phyloP scores from a whole-genome alignment of 1,139 yeast species.

The Nakaseomyces kungkrabaensis region DNA sequence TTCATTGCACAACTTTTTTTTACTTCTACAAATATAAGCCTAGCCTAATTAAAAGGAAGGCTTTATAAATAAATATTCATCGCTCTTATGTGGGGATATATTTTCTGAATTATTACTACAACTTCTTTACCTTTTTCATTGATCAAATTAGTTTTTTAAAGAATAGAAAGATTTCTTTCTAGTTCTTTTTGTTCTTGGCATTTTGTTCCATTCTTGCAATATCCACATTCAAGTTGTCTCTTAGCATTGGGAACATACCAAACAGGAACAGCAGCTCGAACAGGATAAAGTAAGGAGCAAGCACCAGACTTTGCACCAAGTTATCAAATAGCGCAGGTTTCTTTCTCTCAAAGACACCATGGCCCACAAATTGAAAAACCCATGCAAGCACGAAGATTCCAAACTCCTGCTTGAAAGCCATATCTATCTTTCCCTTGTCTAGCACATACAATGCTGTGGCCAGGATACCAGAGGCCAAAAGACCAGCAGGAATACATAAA shows the following conservation, averaged over 20 bases:
- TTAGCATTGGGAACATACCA: conserved; percentile 54
- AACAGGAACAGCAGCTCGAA: conserved; percentile 63
- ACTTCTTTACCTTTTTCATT: no score
- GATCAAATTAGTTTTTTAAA: no score
- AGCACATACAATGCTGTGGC: conserved; percentile 22
- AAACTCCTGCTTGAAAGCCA: conserved; percentile 9
- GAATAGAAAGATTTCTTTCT: neutral
- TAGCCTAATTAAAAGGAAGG: no score
- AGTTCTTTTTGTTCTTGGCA: conserved; percentile 32
- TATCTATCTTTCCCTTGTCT: conserved; percentile 8
- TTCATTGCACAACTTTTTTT: neutral
- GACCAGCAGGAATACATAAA: conserved; percentile 36
- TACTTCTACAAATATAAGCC: neutral
- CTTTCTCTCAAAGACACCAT: conserved; percentile 67
- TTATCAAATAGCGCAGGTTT: conserved; percentile 86
- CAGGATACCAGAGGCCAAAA: conserved; percentile 30
- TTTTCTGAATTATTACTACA: no score
- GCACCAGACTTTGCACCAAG: conserved; percentile 69
- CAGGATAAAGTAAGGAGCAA: conserved; percentile 84
- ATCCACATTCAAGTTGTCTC: conserved; percentile 40
- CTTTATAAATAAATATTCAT: neutral
- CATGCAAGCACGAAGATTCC: conserved; percentile 48
- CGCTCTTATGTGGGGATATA: no score
- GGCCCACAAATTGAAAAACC: conserved; percentile 87
- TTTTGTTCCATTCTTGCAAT: conserved; percentile 4